A percentile compares a stretch with the other conserved stretches of the same genome.
Conservation (phyloP, 1,139 yeast genomes). For the Geotrichum klebahnii region DNA sequence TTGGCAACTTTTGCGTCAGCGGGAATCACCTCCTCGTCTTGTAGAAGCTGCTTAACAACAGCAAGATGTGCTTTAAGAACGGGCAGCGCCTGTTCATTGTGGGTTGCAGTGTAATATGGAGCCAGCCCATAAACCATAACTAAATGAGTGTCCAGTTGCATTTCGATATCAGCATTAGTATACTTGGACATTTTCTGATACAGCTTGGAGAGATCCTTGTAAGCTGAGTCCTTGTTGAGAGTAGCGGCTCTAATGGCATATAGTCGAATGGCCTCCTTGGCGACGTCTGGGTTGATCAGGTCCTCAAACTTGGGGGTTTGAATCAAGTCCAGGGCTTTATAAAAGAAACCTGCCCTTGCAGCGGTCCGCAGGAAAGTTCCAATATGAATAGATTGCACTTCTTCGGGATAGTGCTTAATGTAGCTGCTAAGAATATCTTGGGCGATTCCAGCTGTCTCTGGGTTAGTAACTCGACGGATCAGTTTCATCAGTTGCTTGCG, state of each 20-base stretch:
- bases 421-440: slow-evolving; percentile 14
- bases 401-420: slow-evolving; percentile 18
- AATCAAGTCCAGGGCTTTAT: slow-evolving; percentile 15
- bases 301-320: slow-evolving; percentile 7
- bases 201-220: slow-evolving; percentile 15
- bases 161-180: background rate
- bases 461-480: slow-evolving; percentile 14
- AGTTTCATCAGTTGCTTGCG: slow-evolving; percentile 19
- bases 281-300: slow-evolving; percentile 12
- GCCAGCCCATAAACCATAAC: slow-evolving; percentile 21
- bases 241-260: slow-evolving; percentile 21
- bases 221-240: slow-evolving; percentile 11
- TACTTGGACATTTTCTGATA: slow-evolving; percentile 10
- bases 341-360: slow-evolving; percentile 18
- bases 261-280: slow-evolving; percentile 18
- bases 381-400: slow-evolving; percentile 18
- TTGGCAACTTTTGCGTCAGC: slow-evolving; percentile 8
- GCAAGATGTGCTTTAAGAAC: slow-evolving; percentile 7
- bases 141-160: slow-evolving; percentile 16
- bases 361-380: slow-evolving; percentile 19
- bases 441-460: slow-evolving; percentile 13
- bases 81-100: background rate
- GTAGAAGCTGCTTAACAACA: slow-evolving; percentile 1
- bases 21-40: slow-evolving; percentile 1
- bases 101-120: background rate